A percentile compares a stretch with the other conserved stretches of the same genome.
Evolutionary conservation across 2,329 filamentous ascomycete genomes (phyloP).

Genomic region (Furcasterigmium furcatum): DNA sequence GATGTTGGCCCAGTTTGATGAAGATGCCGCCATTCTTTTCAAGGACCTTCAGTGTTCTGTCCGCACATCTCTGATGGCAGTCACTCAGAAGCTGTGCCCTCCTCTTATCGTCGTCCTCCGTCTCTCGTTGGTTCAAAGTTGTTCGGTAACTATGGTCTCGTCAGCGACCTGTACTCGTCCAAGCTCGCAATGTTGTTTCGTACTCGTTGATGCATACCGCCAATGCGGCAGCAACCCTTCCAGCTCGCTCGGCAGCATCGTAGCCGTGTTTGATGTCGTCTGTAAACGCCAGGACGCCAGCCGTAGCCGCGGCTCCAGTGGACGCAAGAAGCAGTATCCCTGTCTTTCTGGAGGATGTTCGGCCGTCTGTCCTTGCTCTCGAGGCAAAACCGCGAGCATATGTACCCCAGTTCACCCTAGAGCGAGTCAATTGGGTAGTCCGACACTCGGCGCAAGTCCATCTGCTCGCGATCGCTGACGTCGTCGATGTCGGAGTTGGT

Average conservation of each 20-base stretch:
- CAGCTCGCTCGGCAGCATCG: constrained; percentile 71
- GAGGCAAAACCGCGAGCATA: constrained; percentile 22
- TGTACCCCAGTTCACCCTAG: constrained; percentile 20
- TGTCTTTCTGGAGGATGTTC: constrained; percentile 3
- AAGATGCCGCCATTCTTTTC: constrained; percentile 98
- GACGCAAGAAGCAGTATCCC: constrained; percentile 44
- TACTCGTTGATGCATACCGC: constrained; percentile 88
- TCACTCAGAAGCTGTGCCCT: constrained; percentile 67
- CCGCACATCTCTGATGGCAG: constrained; percentile 90
- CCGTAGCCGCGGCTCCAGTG: constrained; percentile 44
- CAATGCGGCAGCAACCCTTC: constrained; percentile 72
- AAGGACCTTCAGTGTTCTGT: constrained; percentile 78
- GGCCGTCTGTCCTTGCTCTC: constrained; percentile 6
- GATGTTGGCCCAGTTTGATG: constrained; percentile 94
- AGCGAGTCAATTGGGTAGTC: constrained; percentile 28
- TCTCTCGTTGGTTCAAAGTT: constrained; percentile 70
- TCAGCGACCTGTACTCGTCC: constrained; percentile 19
- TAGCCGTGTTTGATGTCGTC: constrained; percentile 76
- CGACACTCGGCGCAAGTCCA: constrained; percentile 47
- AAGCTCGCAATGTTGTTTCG: constrained; percentile 5
- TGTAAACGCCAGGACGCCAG: constrained; percentile 50
- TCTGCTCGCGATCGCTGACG: neutral
- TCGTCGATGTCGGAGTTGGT: neutral
- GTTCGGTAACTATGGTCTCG: constrained; percentile 69
- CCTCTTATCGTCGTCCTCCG: constrained; percentile 58